These are phyloP conservation scores for Ogataea henricii DNA, from an alignment of 805 yeast genomes.

Conservation along the genomic window DNA sequence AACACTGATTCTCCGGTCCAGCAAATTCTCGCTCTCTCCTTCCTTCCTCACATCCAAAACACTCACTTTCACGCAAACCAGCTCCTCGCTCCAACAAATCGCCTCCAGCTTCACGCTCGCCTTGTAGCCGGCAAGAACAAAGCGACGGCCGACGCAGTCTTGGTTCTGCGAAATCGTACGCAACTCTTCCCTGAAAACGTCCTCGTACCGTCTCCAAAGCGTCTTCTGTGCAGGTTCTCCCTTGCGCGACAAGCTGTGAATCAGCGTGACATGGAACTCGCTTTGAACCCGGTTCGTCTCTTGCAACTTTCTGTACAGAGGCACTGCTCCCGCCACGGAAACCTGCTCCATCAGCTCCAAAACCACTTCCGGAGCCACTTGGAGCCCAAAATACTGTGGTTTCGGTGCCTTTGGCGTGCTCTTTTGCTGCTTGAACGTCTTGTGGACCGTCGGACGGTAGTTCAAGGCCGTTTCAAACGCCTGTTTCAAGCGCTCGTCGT, in stretches of 20 bases:
- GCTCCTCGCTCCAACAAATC: conserved; percentile 51
- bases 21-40: conserved; percentile 8
- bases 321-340: not conserved
- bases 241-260: conserved; percentile 42
- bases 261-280: conserved; percentile 68
- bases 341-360: conserved; percentile 19
- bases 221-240: conserved; percentile 12
- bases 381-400: conserved; percentile 51
- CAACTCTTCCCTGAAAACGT: conserved; percentile 16
- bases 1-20: conserved; percentile 21
- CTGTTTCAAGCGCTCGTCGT: conserved; percentile 40
- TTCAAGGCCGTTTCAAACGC: conserved; percentile 56
- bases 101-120: conserved; percentile 45
- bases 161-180: not conserved
- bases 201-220: conserved; percentile 23
- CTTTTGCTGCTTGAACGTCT: conserved; percentile 27
- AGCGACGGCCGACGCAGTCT: conserved; percentile 3
- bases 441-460: conserved; percentile 55
- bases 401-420: conserved; percentile 14
- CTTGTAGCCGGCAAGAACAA: conserved; percentile 19
- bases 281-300: conserved; percentile 44
- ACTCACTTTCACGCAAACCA: conserved; percentile 57
- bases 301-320: conserved; percentile 26
- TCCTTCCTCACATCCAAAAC: conserved; percentile 20
- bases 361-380: conserved; percentile 27